phyloP scores from a whole-genome alignment of 208 protist species.

The Leishmania martiniquensis region DNA sequence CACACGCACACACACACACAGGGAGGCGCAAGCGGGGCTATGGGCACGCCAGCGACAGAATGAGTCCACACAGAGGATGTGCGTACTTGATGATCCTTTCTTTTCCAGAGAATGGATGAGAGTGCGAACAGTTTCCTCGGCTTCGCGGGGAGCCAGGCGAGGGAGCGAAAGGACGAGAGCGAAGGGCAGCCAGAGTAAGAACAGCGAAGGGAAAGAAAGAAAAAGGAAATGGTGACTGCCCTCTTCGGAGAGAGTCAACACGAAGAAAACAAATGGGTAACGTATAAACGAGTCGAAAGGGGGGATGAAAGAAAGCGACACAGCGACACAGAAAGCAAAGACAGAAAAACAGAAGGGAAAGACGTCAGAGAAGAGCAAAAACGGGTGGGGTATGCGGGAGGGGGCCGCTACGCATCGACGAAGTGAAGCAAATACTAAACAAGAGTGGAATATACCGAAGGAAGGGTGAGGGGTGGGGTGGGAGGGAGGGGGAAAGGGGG shows the following conservation, averaged over 20 bases:
- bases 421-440: neutral
- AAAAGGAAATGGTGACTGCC: neutral
- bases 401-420: neutral
- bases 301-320: too few relatives aligned
- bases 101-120: neutral
- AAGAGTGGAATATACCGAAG: neutral
- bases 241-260: neutral
- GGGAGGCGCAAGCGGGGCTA: too few relatives aligned
- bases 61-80: neutral
- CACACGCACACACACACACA: neutral
- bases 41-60: too few relatives aligned
- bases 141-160: neutral
- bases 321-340: too few relatives aligned
- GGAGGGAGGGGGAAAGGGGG: neutral
- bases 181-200: neutral
- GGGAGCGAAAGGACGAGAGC: neutral
- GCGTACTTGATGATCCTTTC: neutral
- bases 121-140: neutral
- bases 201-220: neutral
- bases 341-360: too few relatives aligned
- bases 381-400: neutral
- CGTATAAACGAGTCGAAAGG: too few relatives aligned
- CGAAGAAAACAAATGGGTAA: slow-evolving; percentile 1
- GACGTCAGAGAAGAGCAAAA: too few relatives aligned
- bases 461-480: neutral